Conservation (phyloP, 2,329 filamentous ascomycete species). For the Alternaria ethzedia region DNA sequence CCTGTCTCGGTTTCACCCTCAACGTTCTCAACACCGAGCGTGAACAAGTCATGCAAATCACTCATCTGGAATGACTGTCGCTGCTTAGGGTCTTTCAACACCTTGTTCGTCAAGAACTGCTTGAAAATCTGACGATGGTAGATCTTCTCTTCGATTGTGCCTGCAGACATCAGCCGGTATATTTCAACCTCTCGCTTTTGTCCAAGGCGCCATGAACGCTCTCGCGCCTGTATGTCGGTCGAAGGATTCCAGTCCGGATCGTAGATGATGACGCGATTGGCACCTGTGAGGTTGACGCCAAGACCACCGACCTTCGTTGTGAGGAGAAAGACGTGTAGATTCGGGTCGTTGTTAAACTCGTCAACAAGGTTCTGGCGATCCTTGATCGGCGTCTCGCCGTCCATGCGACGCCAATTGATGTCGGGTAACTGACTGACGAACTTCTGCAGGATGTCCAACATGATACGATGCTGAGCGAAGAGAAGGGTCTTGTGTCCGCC, state of each 20-base stretch:
- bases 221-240: conserved; percentile 91
- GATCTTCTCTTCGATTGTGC: conserved; percentile 98
- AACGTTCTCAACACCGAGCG: conserved; percentile 67
- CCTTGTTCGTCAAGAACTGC: conserved; percentile 96
- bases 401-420: conserved; percentile 87
- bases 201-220: conserved; percentile 92
- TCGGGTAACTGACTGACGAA: conserved; percentile 73
- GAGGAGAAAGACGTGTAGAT: conserved; percentile 86
- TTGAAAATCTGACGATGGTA: conserved; percentile 99
- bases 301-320: conserved; percentile 96
- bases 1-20: conserved; percentile 81
- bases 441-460: conserved; percentile 91
- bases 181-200: conserved; percentile 96
- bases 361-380: conserved; percentile 89
- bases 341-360: conserved; percentile 82
- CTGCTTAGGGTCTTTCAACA: conserved; percentile 92
- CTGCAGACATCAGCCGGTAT: conserved; percentile 96
- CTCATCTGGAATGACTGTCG: conserved; percentile 87
- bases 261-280: conserved; percentile 95
- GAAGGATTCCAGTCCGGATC: conserved; percentile 99
- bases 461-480: conserved; percentile 91
- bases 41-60: conserved; percentile 92
- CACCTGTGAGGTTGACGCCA: conserved; percentile 92
- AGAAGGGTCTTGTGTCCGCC: conserved; percentile 93
- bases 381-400: conserved; percentile 88